Base-by-base conservation (phyloP, 805 yeast genomes). In the Myxozyma geophila region DNA sequence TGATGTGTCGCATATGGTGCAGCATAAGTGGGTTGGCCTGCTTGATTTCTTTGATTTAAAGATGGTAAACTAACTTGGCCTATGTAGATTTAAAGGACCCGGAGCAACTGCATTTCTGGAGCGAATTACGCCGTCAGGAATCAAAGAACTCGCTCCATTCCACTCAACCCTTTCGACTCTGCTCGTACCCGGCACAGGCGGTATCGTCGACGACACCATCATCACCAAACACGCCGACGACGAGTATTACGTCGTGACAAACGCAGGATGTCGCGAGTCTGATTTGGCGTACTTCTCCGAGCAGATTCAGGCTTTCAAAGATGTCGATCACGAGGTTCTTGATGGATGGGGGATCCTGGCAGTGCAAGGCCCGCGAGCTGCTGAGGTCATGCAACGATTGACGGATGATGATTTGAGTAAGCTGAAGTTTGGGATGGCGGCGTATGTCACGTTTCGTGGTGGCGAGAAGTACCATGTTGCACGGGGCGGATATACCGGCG, bases 1-100 rank as follows among this genome's bases (percentile, higher is more conserved):
- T 72, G 99, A 95, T 75, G 99, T 95, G 57, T 90, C 97, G 59
- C 99, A 95, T 77, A 95, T 95, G 99, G 82, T 93, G 56, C 99
- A 95, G 79, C 98, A 96, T 58, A 36, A 37, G 66, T 64, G 36
- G 13, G 68, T 58, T 12, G 5, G 35, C 37, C 6, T 39, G 33
- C 4, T 17, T n/a, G 17, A 13, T 39, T 17, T 53, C 12, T 2
- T 35, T 21, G 21, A 23, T 35, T 12, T 19, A 35, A 21, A 23
- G 21, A 23, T 7, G 15, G 35, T 23, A 33, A 9, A 36, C 33
- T 33, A 57, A 21, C 19, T 28, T 12, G 19, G 17, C 17, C 1
- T 10, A 6, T 46, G 47, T 75, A 82, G 80, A 49, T 75, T 95
- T 64, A 74, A 76, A 1, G 99, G 99, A 15, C 77, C 83, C 0